Base-by-base conservation (phyloP, 2,329 filamentous ascomycete genomes). In the Arthrobotrys musiformis region DNA sequence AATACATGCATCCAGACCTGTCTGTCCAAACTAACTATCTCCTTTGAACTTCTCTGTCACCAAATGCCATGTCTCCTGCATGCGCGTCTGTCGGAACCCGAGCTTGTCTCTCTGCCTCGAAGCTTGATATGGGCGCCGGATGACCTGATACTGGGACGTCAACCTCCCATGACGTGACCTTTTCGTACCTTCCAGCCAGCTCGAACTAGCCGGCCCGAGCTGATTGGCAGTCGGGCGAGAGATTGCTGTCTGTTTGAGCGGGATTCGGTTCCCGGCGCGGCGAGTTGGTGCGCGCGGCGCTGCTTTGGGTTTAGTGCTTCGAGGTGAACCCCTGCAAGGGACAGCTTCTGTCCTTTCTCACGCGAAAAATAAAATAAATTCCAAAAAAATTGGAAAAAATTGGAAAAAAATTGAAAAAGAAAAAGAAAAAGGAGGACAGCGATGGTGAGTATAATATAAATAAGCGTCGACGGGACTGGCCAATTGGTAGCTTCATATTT, bases 241-340 rank as follows among this genome's bases (percentile, higher is more conserved):
- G 22, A 7, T 11, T 8, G 22, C 6, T 46, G 22, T n/a, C n/a
- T n/a, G n/a, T n/a, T n/a, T n/a, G n/a, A n/a, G 30, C 37, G 72
- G 33, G 48, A 17, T 76, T 76, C 72, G 72, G 72, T 76, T 76
- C 40, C 72, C 72, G 72, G 46, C 44, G 64, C 58, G 42, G 64
- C 64, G 72, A 70, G 35, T n/a, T n/a, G 26, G 15, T 1, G 3
- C 9, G 22, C 17, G 19, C n/a, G n/a, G n/a, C n/a, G 44, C 42
- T n/a, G 28, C 13, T 37, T 11, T 0, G 0, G 24, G 37, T 37
- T 40, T 46, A 62, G 42, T n/a, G 11, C 15, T 17, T 33, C 9
- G 9, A 33, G 15, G 28, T 22, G 17, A 52, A 24, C 54, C 54
- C 54, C 54, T 58, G 54, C 54, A 58, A 58, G 54, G 54, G 54